Conservation (phyloP, 805 yeast species). For the Yarrowia porcina region DNA sequence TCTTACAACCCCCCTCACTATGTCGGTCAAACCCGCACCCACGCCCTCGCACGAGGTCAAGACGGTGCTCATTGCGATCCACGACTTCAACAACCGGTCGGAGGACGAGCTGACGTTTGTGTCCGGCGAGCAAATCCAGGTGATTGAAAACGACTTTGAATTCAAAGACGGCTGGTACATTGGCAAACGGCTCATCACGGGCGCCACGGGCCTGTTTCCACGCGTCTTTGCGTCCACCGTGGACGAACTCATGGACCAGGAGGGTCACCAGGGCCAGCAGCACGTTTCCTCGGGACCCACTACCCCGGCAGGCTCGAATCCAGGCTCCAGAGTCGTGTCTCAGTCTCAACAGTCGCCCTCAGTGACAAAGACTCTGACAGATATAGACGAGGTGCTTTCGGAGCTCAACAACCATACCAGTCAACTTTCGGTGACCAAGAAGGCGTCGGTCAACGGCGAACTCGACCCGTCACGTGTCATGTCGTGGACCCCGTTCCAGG, state of each 20-base stretch:
- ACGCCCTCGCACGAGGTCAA: conserved; percentile 24
- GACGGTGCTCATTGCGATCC: conserved; percentile 55
- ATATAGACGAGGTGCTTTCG: conserved; percentile 43
- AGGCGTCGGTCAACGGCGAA: neutral
- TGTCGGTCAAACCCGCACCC: conserved; percentile 19
- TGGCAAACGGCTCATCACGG: conserved; percentile 66
- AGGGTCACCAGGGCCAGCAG: conserved; percentile 1
- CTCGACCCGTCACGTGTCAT: conserved; percentile 1
- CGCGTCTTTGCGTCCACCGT: conserved; percentile 71
- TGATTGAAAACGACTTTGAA: conserved; percentile 87
- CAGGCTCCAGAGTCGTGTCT: neutral
- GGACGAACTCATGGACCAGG: conserved; percentile 33
- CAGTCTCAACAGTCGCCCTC: conserved; percentile 25
- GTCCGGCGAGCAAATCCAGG: conserved; percentile 82
- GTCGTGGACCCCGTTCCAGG: conserved; percentile 83
- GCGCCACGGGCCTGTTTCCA: conserved; percentile 84
- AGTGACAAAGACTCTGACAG: conserved; percentile 36
- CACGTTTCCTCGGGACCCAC: neutral
- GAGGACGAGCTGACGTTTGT: conserved; percentile 83
- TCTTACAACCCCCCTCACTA: neutral
- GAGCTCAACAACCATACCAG: conserved; percentile 32
- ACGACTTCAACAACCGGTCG: conserved; percentile 79
- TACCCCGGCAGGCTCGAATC: conserved; percentile 24
- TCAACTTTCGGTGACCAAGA: conserved; percentile 28
- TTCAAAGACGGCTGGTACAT: conserved; percentile 97